Percentiles rank a stretch among this genome's conserved stretches.
These are phyloP conservation scores for Camptophora hylomeconis DNA, from an alignment of 2,329 filamentous ascomycete genomes.

Conservation along the genomic window DNA sequence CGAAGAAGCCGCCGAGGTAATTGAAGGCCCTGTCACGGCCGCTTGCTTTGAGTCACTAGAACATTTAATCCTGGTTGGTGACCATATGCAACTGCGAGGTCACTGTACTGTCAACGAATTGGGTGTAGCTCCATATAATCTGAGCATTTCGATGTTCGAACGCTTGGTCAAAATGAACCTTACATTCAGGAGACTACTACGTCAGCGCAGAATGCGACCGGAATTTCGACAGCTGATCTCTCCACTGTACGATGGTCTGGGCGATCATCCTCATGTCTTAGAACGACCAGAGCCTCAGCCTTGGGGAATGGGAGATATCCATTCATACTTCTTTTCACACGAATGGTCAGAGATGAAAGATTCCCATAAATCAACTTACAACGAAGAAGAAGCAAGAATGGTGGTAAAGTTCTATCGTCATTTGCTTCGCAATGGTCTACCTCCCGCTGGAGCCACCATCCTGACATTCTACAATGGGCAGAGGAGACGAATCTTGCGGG, in stretches of 20 bases:
- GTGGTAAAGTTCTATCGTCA: constrained; percentile 60
- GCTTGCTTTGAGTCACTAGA: constrained; percentile 49
- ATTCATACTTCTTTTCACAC: constrained; percentile 52
- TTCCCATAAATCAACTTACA: constrained; percentile 52
- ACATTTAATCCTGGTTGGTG: constrained; percentile 59
- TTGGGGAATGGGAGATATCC: constrained; percentile 42
- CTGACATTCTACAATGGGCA: constrained; percentile 86
- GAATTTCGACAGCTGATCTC: constrained; percentile 48
- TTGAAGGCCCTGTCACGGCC: constrained; percentile 43
- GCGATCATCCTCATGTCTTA: constrained; percentile 45
- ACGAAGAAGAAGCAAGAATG: constrained; percentile 62
- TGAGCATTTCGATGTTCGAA: constrained; percentile 70
- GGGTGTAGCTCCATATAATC: constrained; percentile 46
- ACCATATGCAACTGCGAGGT: constrained; percentile 65
- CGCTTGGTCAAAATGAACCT: constrained; percentile 55
- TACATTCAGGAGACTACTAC: constrained; percentile 49
- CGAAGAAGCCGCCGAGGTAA: constrained; percentile 68
- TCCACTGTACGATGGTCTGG: constrained; percentile 48
- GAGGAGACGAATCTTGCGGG: constrained; percentile 47
- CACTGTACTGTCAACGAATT: constrained; percentile 51
- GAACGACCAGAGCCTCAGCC: constrained; percentile 36
- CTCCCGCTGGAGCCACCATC: constrained; percentile 54
- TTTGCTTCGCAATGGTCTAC: constrained; percentile 54
- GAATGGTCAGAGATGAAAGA: constrained; percentile 52
- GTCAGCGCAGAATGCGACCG: constrained; percentile 62